Evolutionary conservation across 2,329 filamentous ascomycete species (phyloP), one percentile per base, ranked within the genome.

Genomic region (Cercospora janseana): DNA sequence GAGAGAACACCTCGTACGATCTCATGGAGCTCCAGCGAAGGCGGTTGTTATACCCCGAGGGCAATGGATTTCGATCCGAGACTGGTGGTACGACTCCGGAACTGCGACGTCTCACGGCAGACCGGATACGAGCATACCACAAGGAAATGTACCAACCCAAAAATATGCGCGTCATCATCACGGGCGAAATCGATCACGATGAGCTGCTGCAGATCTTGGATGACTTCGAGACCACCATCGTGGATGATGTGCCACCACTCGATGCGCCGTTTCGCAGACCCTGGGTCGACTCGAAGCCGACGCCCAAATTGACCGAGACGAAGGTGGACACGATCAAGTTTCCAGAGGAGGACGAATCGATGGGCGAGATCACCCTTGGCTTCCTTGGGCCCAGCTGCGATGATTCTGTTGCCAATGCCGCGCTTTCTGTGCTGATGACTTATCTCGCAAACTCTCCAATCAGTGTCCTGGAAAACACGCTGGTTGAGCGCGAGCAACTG

Each of bases 11-110:
- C 45, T 84, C 87, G 58, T 76, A 79, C 6, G 89, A 95, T 67
- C 81, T 97, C 51, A 95, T 97, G 80, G 88, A 95, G 57, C 76
- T 96, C 50, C 80, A 82, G 57, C 85, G 88, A 45, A 85, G 88
- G 31, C 82, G 88, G 2, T 74, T 93, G 35, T 75, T 95, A 27
- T 98, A 97, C 62, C 91, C 91, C 0, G 83, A 93, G 67, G 86
- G 88, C 38, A 83, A 94, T 48, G 93, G 93, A 2, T 98, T 96
- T 66, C 85, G 92, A 51, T 97, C 96, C 61, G 93, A 98, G 71
- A 98, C 93, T n/a, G 93, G 93, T 9, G 93, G 93, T 10, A 89
- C 96, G 85, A 94, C 94, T 75, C 88, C 95, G 62, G 86, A 90
- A 26, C 77, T 98, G 42, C 84, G 93, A 32, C 83, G 90, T 3